phyloP scores from a whole-genome alignment of 345 rosid species.

The Lagerstroemia speciosa region DNA sequence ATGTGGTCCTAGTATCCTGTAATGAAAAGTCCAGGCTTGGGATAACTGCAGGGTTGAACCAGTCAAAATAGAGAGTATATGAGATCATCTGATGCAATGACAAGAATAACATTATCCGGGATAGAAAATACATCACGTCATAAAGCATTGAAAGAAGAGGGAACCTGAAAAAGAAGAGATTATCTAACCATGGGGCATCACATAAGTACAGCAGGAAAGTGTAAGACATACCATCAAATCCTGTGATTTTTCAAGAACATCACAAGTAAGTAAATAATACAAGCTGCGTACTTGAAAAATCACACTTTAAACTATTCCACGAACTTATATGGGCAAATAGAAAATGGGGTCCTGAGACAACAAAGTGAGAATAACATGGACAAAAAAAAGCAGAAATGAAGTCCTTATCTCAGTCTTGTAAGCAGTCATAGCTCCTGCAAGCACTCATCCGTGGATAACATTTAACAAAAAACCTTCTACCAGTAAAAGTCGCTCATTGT shows the following conservation, averaged over 20 bases:
- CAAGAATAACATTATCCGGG: neutral
- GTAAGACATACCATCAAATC: neutral
- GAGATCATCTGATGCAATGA: neutral
- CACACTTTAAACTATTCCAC: neutral
- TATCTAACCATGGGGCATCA: neutral
- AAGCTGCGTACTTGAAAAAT: neutral
- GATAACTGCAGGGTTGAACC: neutral
- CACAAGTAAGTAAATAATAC: neutral
- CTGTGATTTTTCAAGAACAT: neutral
- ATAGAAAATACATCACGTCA: neutral
- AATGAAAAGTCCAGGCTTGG: neutral
- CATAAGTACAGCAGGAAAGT: neutral
- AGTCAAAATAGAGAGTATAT: neutral
- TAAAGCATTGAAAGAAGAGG: neutral
- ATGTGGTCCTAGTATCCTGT: neutral
- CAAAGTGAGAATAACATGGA: neutral
- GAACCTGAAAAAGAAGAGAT: neutral
- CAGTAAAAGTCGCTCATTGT: neutral
- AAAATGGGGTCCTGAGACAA: neutral
- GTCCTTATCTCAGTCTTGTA: neutral
- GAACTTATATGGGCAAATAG: neutral
- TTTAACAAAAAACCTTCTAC: neutral
- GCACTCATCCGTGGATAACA: neutral
- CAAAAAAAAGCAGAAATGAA: neutral
- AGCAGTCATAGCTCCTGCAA: neutral